These are phyloP conservation scores for Ephemerocybe angulata DNA, from an alignment of 768 basidiomycete species.

Conservation along the genomic window DNA sequence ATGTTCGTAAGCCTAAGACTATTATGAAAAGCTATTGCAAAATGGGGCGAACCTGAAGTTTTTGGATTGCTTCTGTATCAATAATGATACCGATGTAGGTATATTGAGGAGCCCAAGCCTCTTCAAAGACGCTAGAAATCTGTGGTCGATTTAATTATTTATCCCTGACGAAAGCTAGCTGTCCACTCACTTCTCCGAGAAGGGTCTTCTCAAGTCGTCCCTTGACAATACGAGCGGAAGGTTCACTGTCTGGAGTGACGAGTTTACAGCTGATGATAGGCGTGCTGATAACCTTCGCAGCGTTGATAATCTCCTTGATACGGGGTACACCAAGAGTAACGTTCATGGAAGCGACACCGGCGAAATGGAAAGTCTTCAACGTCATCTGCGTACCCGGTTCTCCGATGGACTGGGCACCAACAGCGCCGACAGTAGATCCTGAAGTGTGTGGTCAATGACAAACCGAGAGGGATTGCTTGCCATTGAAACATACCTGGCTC, in stretches of 20 bases:
- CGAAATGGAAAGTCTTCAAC: slow-evolving; percentile 99
- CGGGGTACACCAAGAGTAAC: slow-evolving; percentile 99
- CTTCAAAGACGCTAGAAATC: slow-evolving; percentile 91
- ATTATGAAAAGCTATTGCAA: too few relatives aligned
- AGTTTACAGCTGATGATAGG: slow-evolving; percentile 98
- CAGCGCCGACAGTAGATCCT: slow-evolving; percentile 98
- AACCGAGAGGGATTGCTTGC: not conserved
- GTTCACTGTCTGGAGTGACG: slow-evolving; percentile 78
- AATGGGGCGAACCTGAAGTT: slow-evolving; percentile 73
- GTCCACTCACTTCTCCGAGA: slow-evolving; percentile 77
- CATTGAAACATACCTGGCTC: too few relatives aligned
- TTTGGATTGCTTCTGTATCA: slow-evolving; percentile 82
- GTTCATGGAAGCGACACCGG: slow-evolving; percentile 99
- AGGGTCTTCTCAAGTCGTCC: slow-evolving; percentile 93
- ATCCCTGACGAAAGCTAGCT: not conserved
- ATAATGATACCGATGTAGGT: slow-evolving; percentile 93
- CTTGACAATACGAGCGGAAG: slow-evolving; percentile 97
- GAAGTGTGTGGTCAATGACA: not conserved
- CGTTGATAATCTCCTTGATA: slow-evolving; percentile 99
- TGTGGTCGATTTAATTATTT: slow-evolving; percentile 25
- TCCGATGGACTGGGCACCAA: slow-evolving; percentile 98
- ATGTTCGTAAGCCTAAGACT: not conserved
- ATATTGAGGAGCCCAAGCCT: slow-evolving; percentile 91
- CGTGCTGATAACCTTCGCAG: slow-evolving; percentile 94
- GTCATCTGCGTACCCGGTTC: slow-evolving; percentile 99